phyloP scores from a whole-genome alignment of 495 filamentous ascomycete species.

The Immersiella caudata region DNA sequence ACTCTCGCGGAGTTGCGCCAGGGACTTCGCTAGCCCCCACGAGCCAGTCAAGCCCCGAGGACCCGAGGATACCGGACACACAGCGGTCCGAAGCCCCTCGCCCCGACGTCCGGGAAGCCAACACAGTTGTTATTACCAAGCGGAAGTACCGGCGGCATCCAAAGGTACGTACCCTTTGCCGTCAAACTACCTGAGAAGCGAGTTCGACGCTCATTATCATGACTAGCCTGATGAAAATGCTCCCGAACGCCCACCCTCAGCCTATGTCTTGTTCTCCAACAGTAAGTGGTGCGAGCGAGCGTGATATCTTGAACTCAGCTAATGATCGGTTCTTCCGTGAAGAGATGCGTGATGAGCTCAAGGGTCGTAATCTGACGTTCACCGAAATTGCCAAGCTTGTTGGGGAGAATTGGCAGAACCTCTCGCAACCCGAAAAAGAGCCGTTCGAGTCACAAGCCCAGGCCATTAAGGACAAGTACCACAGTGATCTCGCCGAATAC shows the following conservation, averaged over 20 bases:
- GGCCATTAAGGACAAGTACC: constrained; percentile 70
- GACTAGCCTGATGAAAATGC: constrained; percentile 72
- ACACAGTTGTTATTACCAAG: constrained; percentile 48
- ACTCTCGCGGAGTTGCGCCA: constrained; percentile 60
- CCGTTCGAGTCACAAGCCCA: constrained; percentile 69
- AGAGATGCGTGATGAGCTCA: constrained; percentile 76
- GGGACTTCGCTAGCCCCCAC: constrained; percentile 47
- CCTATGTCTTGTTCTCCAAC: constrained; percentile 83
- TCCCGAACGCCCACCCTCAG: constrained; percentile 74
- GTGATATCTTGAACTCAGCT: constrained; percentile 1
- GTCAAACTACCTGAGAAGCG: background rate
- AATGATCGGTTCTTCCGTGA: background rate
- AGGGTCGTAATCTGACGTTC: constrained; percentile 72
- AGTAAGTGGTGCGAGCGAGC: constrained; percentile 52
- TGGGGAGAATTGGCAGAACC: constrained; percentile 76
- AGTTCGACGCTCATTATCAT: constrained; percentile 14
- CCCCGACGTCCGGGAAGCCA: constrained; percentile 39
- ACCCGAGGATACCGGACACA: constrained; percentile 35
- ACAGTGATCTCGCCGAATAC: constrained; percentile 66
- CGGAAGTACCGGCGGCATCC: constrained; percentile 79
- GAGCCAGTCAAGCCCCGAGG: constrained; percentile 44
- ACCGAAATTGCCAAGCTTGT: constrained; percentile 82
- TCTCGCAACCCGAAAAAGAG: constrained; percentile 66
- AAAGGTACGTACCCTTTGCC: constrained; percentile 56
- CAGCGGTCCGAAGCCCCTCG: constrained; percentile 37